Percentiles rank a stretch among this genome's conserved stretches.
Conservation (phyloP, 371 early-diverging fungal genomes). For the Dinochytrium kinnereticum region DNA sequence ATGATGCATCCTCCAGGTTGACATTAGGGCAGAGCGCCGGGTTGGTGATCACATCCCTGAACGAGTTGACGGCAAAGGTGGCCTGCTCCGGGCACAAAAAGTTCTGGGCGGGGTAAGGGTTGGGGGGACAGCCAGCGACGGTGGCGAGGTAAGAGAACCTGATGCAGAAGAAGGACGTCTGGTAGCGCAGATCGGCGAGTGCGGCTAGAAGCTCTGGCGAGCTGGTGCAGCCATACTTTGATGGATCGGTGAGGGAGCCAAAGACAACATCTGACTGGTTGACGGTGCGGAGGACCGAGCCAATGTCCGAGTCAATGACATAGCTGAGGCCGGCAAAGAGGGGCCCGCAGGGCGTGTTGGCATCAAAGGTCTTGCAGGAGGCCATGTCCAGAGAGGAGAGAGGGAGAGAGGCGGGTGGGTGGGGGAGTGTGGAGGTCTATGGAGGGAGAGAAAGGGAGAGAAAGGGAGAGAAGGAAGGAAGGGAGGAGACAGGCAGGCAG, state of each 20-base stretch:
- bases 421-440: no score
- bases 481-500: no score
- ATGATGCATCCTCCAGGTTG: neutral
- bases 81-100: neutral
- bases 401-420: no score
- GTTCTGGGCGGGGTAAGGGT: neutral
- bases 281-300: neutral
- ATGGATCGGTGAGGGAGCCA: neutral
- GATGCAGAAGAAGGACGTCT: neutral
- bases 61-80: neutral
- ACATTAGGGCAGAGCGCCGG: neutral
- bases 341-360: neutral
- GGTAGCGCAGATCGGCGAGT: neutral
- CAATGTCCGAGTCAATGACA: neutral
- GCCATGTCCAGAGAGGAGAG: no score
- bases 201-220: neutral
- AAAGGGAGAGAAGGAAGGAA: no score
- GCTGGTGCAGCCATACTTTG: neutral
- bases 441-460: no score
- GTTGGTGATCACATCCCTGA: conserved; percentile 2
- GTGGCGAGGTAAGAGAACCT: neutral
- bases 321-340: neutral
- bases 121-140: neutral
- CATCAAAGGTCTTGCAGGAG: neutral
- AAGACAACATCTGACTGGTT: neutral